phyloP scores from a whole-genome alignment of 2,329 filamentous ascomycete genomes.

The Sphaceloma murrayae region DNA sequence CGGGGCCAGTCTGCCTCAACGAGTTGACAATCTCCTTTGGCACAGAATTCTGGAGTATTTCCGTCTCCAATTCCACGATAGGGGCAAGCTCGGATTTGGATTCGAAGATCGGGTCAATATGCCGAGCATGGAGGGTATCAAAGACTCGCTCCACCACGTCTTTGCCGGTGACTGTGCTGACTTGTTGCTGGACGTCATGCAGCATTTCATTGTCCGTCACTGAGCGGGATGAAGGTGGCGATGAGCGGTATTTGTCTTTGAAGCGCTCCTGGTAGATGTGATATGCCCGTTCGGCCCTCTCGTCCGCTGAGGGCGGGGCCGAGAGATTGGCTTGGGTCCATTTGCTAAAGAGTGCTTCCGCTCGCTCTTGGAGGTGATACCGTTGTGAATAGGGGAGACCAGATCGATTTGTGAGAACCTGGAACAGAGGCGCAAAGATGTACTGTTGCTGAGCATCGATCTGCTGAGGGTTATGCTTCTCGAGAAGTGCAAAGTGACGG shows the following conservation, averaged over 20 bases:
- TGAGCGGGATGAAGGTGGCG: no score
- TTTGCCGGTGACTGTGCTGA: slow-evolving; percentile 23
- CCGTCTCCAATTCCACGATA: background rate
- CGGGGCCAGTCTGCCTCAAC: background rate
- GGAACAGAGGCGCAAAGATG: slow-evolving; percentile 18
- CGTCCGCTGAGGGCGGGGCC: no score
- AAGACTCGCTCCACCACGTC: slow-evolving; percentile 7
- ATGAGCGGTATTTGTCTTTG: no score
- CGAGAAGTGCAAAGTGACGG: slow-evolving; percentile 12
- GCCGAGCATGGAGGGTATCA: background rate
- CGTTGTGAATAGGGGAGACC: background rate
- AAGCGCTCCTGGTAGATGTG: no score
- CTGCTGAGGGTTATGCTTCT: slow-evolving; percentile 5
- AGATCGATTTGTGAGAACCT: background rate
- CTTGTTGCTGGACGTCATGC: slow-evolving; percentile 16
- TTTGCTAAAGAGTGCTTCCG: no score
- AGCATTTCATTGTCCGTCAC: slow-evolving; percentile 10
- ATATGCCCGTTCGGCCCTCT: no score
- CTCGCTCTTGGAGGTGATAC: background rate
- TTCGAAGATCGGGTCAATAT: background rate
- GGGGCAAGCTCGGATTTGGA: background rate
- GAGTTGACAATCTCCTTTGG: background rate
- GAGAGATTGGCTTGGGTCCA: no score
- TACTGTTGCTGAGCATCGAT: slow-evolving; percentile 16
- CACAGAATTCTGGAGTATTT: background rate